Evolutionary conservation across 352 stramenopile genomes (phyloP), one percentile per base, ranked within the genome.

Genomic region (Aphanomyces invadans): DNA sequence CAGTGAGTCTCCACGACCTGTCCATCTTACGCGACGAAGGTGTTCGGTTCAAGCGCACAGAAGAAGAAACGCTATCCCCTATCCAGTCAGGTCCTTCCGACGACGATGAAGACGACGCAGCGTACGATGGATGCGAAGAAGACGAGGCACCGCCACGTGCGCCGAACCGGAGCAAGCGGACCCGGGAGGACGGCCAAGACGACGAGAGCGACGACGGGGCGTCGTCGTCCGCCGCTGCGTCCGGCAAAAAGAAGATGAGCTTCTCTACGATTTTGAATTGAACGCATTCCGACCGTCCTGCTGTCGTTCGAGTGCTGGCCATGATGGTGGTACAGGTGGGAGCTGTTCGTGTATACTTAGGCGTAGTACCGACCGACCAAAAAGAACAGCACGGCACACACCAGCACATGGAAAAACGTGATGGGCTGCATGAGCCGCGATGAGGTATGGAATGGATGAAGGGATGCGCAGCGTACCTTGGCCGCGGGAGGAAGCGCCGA

Each of bases 321-420:
- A n/a, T n/a, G n/a, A n/a, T n/a, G n/a, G n/a, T n/a, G n/a, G n/a
- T n/a, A 15, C 15, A 55, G 48, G 5, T 55, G 15, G 48, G 5
- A 55, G 36, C 15, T 55, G 28, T 32, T n/a, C 31, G 19, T 62
- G n/a, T 15, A 26, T n/a, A 39, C 10, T 39, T 67, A 67, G 68
- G 77, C 92, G 72, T 88, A 92, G 69, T 90, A 95, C 73, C 83
- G 84, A 2, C 86, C 86, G 67, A 95, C 76, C 71, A 95, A 78
- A 76, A 93, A 95, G 79, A 92, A 93, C 73, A 95, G 83, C 73
- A 95, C 90, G 48, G 84, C 84, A 63, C 83, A 92, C 51, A 95
- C 74, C 25, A 93, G 67, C 45, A 95, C 64, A 69, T 95, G 86
- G 63, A 93, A 81, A n/a, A 90, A 71, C 52, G 77, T 78, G 51